Conservation (phyloP, 805 yeast genomes). For the Lipomyces sp. region DNA sequence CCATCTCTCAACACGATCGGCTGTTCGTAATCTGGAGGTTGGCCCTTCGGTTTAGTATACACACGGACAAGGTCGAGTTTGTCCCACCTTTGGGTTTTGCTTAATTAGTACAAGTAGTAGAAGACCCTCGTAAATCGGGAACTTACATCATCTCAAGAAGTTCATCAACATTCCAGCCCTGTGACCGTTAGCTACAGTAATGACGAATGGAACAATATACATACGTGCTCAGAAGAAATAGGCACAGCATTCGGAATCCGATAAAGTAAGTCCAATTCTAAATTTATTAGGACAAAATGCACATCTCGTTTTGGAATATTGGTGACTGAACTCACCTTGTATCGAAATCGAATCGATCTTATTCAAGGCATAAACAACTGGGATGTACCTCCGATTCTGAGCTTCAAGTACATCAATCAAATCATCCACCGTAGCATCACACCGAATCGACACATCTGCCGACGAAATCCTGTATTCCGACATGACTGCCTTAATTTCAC, state of each 20-base stretch:
- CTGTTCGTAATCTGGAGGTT: constrained; percentile 88
- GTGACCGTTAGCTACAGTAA: background rate
- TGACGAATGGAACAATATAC: background rate
- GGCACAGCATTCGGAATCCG: constrained; percentile 98
- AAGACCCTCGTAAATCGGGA: background rate
- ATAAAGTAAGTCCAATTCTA: constrained; percentile 82
- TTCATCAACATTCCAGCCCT: constrained; percentile 96
- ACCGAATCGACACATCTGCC: constrained; percentile 94
- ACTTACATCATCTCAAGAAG: constrained; percentile 77
- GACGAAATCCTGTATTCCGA: constrained; percentile 91
- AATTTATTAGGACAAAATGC: background rate
- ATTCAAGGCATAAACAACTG: constrained; percentile 92
- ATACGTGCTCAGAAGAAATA: constrained; percentile 78
- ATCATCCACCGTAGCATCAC: constrained; percentile 98
- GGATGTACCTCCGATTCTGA: constrained; percentile 88
- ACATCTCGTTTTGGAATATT: background rate
- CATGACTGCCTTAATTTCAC: constrained; percentile 95
- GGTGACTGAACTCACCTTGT: constrained; percentile 49
- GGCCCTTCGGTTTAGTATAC: constrained; percentile 96
- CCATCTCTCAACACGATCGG: constrained; percentile 90
- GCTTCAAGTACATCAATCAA: constrained; percentile 92
- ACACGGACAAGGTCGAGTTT: constrained; percentile 88
- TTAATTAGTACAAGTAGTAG: background rate
- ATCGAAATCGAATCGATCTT: constrained; percentile 94
- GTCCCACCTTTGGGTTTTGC: constrained; percentile 60